Evolutionary conservation across 2,329 filamentous ascomycete genomes (phyloP), one percentile per base, ranked within the genome.

Genomic region (Aspergillus hiratsukae): DNA sequence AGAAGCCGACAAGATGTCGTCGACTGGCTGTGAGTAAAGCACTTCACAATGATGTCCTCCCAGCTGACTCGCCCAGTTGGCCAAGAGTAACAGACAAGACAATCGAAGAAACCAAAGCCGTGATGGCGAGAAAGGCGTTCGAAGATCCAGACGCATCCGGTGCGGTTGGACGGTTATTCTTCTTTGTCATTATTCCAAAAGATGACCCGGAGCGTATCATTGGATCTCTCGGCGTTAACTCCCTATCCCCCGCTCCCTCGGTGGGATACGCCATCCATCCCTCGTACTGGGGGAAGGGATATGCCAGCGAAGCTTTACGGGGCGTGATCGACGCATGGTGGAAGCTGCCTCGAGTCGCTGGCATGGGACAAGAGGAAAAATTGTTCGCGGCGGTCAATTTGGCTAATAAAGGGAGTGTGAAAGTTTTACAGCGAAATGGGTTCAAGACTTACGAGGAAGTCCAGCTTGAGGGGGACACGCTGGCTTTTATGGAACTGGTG

Each of bases 251-350:
- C 4, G 52, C 58, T 1, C 60, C 60, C 3, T 64, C 64, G 1
- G 41, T 68, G 23, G 66, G 66, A 45, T 68, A 66, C 29, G 54
- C 59, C 21, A 55, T 67, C 7, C 66, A 68, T 43, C 66, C 66
- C 1, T 61, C 61, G 17, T 62, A 54, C 25, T 69, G 66, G 66
- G 61, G 64, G 0, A 63, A 58, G 29, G 64, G 66, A 8, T 68
- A 61, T 31, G 55, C 58, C 27, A 66, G 57, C 10, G 66, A 69
- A 57, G 66, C 66, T 4, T 58, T 65, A n/a, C 41, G 51, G 35
- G 62, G 55, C 3, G 48, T 67, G 11, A 50, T 67, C 14, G 55
- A 63, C 48, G 58, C 57, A 3, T 69, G 66, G 64, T 68, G 66
- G 64, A 61, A 58, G 4, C 58, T 68, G 6, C 31, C 55, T 19